Evolutionary conservation across 1,284 basidiomycete genomes (phyloP).

Genomic region (Rhodotorula sp.): DNA sequence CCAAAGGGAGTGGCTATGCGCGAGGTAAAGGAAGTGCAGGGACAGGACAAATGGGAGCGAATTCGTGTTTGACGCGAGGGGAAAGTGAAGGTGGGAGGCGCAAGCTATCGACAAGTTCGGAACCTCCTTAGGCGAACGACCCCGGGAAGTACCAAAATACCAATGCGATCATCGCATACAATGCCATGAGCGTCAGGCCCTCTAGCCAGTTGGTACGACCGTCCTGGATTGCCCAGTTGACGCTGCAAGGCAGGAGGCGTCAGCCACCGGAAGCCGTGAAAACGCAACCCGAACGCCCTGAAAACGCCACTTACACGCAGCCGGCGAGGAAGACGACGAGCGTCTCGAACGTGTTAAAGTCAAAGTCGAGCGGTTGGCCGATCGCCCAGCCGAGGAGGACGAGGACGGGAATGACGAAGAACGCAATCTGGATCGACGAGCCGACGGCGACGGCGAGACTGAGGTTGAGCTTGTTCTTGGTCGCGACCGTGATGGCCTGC

Average conservation of each 20-base stretch:
- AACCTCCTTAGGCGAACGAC: neutral
- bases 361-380: conserved; percentile 54
- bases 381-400: conserved; percentile 56
- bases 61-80: neutral
- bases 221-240: conserved; percentile 17
- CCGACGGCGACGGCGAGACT: conserved; percentile 40
- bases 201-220: conserved; percentile 23
- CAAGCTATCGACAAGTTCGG: no score
- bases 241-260: neutral
- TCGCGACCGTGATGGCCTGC: conserved; percentile 76
- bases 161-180: conserved; percentile 3
- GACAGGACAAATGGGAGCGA: neutral
- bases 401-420: conserved; percentile 73
- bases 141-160: neutral
- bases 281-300: conserved; percentile 59
- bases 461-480: conserved; percentile 65
- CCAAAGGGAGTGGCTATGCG: no score
- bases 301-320: conserved; percentile 63
- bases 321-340: conserved; percentile 60
- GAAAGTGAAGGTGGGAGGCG: no score
- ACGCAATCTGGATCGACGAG: conserved; percentile 51
- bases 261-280: neutral
- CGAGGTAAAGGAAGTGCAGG: neutral
- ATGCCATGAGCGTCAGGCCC: conserved; percentile 2
- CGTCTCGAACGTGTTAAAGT: conserved; percentile 51